These are phyloP conservation scores for Huntiella abstrusa DNA, from an alignment of 2,329 filamentous ascomycete genomes.

Conservation along the genomic window DNA sequence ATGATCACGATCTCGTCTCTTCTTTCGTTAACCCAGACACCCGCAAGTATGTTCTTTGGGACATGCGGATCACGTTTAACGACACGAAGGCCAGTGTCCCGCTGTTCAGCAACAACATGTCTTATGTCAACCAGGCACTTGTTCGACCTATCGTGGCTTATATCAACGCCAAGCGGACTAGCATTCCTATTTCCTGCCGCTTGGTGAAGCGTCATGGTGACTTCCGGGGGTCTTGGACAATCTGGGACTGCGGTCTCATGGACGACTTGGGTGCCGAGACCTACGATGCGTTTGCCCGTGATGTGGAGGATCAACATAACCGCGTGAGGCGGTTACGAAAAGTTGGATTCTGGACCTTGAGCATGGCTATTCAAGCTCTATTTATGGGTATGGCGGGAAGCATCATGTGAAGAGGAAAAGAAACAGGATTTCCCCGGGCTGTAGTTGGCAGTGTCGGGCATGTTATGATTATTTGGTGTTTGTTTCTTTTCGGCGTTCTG, in stretches of 20 bases:
- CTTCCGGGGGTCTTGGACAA: slow-evolving; percentile 89
- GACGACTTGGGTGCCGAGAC: slow-evolving; percentile 85
- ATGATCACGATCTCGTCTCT: neutral
- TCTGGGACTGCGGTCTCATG: slow-evolving; percentile 86
- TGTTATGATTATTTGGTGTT: too few species aligned
- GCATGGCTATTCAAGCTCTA: slow-evolving; percentile 77
- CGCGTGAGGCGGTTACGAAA: slow-evolving; percentile 78
- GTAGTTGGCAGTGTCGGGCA: too few species aligned
- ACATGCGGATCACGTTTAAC: slow-evolving; percentile 86
- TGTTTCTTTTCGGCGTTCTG: too few species aligned
- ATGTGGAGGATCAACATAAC: slow-evolving; percentile 77
- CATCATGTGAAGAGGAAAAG: slow-evolving; percentile 25
- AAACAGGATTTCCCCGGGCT: neutral
- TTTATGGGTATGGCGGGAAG: slow-evolving; percentile 91
- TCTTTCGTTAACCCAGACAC: slow-evolving; percentile 28
- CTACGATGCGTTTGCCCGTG: slow-evolving; percentile 81
- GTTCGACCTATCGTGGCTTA: slow-evolving; percentile 94
- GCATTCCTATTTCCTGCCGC: slow-evolving; percentile 86
- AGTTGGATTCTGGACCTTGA: slow-evolving; percentile 89
- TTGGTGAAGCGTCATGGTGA: slow-evolving; percentile 78
- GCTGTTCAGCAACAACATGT: slow-evolving; percentile 72
- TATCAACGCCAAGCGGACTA: slow-evolving; percentile 87
- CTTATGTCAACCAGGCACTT: slow-evolving; percentile 89
- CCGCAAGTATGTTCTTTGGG: slow-evolving; percentile 74
- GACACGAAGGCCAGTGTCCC: slow-evolving; percentile 86